These are phyloP conservation scores for Phlyctochytrium bullatum DNA, from an alignment of 192 early-diverging fungal species.

Conservation along the genomic window DNA sequence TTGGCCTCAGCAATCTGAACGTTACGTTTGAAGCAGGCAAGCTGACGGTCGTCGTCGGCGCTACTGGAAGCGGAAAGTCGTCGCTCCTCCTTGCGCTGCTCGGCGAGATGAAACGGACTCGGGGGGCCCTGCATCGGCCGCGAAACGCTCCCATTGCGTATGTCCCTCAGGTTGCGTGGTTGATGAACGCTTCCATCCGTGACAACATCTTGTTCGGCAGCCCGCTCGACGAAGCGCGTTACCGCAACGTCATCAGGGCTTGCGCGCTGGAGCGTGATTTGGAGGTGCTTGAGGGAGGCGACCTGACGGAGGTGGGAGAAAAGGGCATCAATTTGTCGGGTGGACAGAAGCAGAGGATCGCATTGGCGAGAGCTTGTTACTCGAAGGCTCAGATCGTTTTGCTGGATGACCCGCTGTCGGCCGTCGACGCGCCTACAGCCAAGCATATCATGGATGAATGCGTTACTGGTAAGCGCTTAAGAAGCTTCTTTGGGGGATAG, in stretches of 20 bases:
- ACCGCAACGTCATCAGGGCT: slow-evolving; percentile 58
- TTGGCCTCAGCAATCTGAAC: slow-evolving; percentile 60
- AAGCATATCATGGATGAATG: slow-evolving; percentile 76
- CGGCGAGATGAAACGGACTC: slow-evolving; percentile 63
- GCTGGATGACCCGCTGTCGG: slow-evolving; percentile 82
- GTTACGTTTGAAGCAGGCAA: slow-evolving; percentile 68
- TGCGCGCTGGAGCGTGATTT: slow-evolving; percentile 67
- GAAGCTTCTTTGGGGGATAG: slow-evolving; percentile 69
- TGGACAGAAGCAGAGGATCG: slow-evolving; percentile 46
- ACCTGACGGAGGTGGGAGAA: slow-evolving; percentile 62
- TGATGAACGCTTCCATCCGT: slow-evolving; percentile 58
- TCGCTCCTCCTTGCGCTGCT: slow-evolving; percentile 72
- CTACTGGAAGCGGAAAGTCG: slow-evolving; percentile 79
- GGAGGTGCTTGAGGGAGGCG: slow-evolving; percentile 29
- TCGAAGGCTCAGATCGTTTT: slow-evolving; percentile 63
- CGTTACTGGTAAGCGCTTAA: slow-evolving; percentile 73
- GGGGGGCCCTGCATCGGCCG: slow-evolving; percentile 38
- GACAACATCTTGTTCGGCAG: slow-evolving; percentile 69
- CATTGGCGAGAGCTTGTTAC: slow-evolving; percentile 72
- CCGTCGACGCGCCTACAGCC: slow-evolving; percentile 93
- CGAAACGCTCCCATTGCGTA: slow-evolving; percentile 56
- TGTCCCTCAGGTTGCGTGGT: slow-evolving; percentile 64
- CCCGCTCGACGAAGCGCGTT: slow-evolving; percentile 51
- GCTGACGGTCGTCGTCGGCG: slow-evolving; percentile 72
- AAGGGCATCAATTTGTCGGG: slow-evolving; percentile 62